These are phyloP conservation scores for grape (Vitis vinifera) DNA, from an alignment of 164 flowering plant genomes.

Conservation along the genomic window DNA sequence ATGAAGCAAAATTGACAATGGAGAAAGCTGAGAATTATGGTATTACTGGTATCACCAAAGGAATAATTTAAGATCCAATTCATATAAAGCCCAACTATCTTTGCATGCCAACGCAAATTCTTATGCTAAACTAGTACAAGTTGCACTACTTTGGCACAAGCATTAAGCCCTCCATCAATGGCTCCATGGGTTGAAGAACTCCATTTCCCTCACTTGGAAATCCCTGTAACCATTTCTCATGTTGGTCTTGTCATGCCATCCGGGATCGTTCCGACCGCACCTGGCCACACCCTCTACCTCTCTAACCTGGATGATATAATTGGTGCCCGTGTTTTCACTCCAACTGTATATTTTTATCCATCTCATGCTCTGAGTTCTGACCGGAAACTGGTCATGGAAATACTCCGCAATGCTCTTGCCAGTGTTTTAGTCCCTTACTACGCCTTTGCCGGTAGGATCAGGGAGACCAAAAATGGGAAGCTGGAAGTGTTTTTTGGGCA, in stretches of 20 bases:
- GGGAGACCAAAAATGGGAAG: conserved; percentile 64
- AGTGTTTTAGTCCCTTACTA: conserved; percentile 77
- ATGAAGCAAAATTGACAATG: not conserved
- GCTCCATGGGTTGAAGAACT: conserved; percentile 67
- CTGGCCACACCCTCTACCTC: conserved; percentile 63
- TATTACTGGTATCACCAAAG: not conserved
- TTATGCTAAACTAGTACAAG: conserved; percentile 10
- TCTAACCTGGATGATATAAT: conserved; percentile 86
- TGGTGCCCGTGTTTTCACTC: conserved; percentile 84
- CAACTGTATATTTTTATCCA: conserved; percentile 67
- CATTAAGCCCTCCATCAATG: conserved; percentile 30
- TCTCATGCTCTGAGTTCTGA: conserved; percentile 2
- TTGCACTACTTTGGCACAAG: not conserved
- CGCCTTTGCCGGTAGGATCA: conserved; percentile 79
- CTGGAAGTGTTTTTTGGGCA: conserved; percentile 70
- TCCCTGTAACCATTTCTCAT: conserved; percentile 46
- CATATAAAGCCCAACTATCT: conserved; percentile 12
- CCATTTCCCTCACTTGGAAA: conserved; percentile 40
- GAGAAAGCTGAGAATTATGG: not conserved
- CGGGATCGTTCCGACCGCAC: conserved; percentile 37
- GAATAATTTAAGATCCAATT: not conserved
- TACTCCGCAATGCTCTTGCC: conserved; percentile 49
- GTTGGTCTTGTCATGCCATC: conserved; percentile 45
- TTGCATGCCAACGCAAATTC: conserved; percentile 13
- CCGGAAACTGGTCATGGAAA: conserved; percentile 14